Conservation (phyloP, 139 green algal genomes). For the Picochlorum costavermella region DNA sequence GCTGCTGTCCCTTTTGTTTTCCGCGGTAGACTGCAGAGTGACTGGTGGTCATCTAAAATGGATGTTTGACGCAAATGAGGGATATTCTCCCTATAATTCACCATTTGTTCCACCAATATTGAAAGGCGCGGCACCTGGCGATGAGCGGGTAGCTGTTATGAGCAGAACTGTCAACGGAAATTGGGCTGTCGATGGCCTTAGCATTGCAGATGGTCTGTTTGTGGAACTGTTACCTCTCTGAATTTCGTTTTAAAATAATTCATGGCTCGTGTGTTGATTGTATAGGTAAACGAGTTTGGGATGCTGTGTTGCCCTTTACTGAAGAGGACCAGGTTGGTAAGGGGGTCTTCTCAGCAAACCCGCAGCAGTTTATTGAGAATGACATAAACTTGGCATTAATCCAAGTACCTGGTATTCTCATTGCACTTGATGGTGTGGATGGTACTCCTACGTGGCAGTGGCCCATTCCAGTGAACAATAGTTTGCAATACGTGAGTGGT, state of each 20-base stretch:
- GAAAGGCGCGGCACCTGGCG: not conserved
- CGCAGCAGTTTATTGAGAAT: conserved; percentile 7
- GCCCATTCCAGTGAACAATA: conserved; percentile 1
- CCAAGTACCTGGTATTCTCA: not conserved
- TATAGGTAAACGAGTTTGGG: not conserved
- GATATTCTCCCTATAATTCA: conserved; percentile 8
- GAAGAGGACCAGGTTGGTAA: not conserved
- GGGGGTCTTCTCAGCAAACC: not conserved
- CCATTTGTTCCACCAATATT: conserved; percentile 10
- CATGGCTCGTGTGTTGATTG: too few relatives aligned
- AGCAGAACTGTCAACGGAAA: conserved; percentile 2
- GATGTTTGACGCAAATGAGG: conserved; percentile 6
- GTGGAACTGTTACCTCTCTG: not conserved
- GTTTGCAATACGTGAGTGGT: not conserved
- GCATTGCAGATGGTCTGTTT: not conserved
- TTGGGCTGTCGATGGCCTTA: conserved; percentile 4
- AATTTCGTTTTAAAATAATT: too few relatives aligned
- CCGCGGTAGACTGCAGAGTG: not conserved
- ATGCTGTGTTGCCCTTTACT: not conserved
- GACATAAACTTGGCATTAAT: conserved; percentile 6
- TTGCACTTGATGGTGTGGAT: conserved; percentile 6
- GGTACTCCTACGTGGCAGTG: conserved; percentile 3
- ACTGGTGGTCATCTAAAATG: conserved; percentile 2
- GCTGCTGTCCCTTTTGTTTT: not conserved
- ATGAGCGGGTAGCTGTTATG: conserved; percentile 7